Evolutionary conservation across 208 protist species (phyloP).

Genomic region (Acanthamoeba healyi): DNA sequence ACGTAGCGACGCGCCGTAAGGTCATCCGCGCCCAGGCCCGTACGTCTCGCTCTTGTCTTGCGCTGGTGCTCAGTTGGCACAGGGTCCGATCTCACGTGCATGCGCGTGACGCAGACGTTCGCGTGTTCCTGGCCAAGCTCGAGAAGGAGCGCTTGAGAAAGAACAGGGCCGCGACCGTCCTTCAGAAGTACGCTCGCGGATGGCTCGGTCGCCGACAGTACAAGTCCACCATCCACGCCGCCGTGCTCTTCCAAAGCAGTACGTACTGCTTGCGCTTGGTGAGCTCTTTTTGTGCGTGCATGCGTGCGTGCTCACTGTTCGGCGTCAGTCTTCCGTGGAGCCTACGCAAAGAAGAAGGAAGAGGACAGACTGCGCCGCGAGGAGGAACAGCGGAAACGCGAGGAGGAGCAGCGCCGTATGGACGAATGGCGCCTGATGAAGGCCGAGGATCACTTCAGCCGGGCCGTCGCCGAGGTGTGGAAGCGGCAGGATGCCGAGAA

Average conservation of each 20-base stretch:
- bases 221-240: constrained; percentile 21
- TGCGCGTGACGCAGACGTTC: not conserved
- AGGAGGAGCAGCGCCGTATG: not conserved
- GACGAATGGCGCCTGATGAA: constrained; percentile 25
- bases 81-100: not conserved
- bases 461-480: constrained; percentile 17
- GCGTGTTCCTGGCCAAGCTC: constrained; percentile 49
- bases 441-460: constrained; percentile 48
- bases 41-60: not conserved
- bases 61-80: too few species aligned
- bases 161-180: not conserved
- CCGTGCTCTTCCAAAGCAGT: constrained; percentile 68
- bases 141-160: constrained; percentile 10
- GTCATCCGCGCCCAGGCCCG: constrained; percentile 45
- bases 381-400: not conserved
- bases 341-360: constrained; percentile 31
- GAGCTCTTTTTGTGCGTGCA: not conserved
- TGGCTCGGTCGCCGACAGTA: constrained; percentile 42
- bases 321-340: constrained; percentile 40
- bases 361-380: not conserved
- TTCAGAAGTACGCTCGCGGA: constrained; percentile 23
- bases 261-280: not conserved
- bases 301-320: not conserved
- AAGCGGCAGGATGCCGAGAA: not conserved
- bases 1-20: not conserved